phyloP scores from a whole-genome alignment of 345 rosid genomes.

The Excoecaria agallocha region DNA sequence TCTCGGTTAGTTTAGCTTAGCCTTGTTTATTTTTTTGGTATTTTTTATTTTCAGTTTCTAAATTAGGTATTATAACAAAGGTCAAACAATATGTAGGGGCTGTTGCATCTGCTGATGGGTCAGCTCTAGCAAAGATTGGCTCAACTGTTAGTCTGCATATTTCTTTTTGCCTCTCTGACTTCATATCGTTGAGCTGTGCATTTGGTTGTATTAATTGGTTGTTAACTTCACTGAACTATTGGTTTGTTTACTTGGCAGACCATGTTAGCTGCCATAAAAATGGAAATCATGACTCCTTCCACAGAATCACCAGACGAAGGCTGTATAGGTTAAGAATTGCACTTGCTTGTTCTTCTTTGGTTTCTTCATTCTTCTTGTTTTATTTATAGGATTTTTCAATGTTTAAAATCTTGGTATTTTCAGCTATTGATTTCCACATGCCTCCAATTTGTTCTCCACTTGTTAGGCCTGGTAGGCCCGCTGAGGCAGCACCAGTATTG shows the following conservation, averaged over 20 bases:
- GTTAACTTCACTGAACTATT: neutral
- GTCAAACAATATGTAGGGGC: constrained; percentile 48
- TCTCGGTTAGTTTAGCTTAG: constrained; percentile 45
- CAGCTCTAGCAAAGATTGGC: constrained; percentile 88
- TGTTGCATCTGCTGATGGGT: constrained; percentile 88
- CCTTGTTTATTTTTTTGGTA: neutral
- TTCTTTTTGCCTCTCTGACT: neutral
- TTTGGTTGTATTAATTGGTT: neutral
- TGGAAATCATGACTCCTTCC: constrained; percentile 96
- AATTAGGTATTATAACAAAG: neutral
- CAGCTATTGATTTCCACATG: constrained; percentile 94
- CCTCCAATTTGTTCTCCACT: constrained; percentile 92
- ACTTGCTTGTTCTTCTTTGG: neutral
- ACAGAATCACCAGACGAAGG: constrained; percentile 74
- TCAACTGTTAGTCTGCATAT: constrained; percentile 57
- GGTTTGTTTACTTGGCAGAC: constrained; percentile 44
- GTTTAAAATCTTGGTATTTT: constrained; percentile 21
- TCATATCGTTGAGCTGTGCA: too few species aligned
- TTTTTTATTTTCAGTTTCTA: neutral
- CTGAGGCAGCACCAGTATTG: constrained; percentile 78
- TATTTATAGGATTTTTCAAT: constrained; percentile 2
- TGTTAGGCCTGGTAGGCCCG: constrained; percentile 96
- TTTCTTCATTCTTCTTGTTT: constrained; percentile 7
- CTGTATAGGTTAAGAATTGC: constrained; percentile 51
- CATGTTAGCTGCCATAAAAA: constrained; percentile 85